Evolutionary conservation across 2,329 filamentous ascomycete species (phyloP).

Genomic region (Fusarium torulosum): DNA sequence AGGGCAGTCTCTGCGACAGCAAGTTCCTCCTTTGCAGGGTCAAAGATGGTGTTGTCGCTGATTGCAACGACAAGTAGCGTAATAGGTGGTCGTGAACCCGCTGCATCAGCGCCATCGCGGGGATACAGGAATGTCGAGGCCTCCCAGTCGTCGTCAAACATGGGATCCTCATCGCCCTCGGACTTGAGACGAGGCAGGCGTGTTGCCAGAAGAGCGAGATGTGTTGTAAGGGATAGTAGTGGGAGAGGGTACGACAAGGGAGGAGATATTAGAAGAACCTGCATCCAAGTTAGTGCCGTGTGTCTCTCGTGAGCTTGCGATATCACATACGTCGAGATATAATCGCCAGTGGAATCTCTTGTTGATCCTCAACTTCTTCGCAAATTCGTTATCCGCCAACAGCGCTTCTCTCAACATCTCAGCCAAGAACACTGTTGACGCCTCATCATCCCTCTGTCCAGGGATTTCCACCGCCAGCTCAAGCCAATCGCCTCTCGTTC

Average conservation of each 20-base stretch:
- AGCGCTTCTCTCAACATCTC: slow-evolving; percentile 92
- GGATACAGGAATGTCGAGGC: slow-evolving; percentile 83
- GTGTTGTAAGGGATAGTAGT: slow-evolving; percentile 90
- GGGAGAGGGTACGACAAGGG: slow-evolving; percentile 93
- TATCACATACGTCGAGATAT: slow-evolving; percentile 84
- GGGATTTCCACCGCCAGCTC: slow-evolving; percentile 94
- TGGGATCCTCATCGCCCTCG: slow-evolving; percentile 92
- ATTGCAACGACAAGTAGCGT: slow-evolving; percentile 92
- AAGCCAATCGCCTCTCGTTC: slow-evolving; percentile 78
- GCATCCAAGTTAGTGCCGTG: slow-evolving; percentile 10
- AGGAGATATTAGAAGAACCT: slow-evolving; percentile 94
- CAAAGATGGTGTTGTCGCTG: slow-evolving; percentile 91
- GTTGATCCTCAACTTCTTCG: slow-evolving; percentile 86
- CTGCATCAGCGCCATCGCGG: slow-evolving; percentile 53
- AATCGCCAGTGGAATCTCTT: slow-evolving; percentile 94
- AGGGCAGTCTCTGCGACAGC: slow-evolving; percentile 91
- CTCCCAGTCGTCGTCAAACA: slow-evolving; percentile 99
- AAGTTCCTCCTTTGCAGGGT: slow-evolving; percentile 90
- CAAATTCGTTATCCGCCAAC: slow-evolving; percentile 77
- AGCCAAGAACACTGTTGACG: slow-evolving; percentile 85
- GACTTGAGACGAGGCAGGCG: slow-evolving; percentile 87
- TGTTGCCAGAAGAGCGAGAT: slow-evolving; percentile 91
- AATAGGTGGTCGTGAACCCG: slow-evolving; percentile 76
- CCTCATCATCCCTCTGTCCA: slow-evolving; percentile 90
- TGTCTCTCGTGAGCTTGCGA: background rate